Conservation (phyloP, 73 alveolate genomes). For the Effrenium voratum region DNA sequence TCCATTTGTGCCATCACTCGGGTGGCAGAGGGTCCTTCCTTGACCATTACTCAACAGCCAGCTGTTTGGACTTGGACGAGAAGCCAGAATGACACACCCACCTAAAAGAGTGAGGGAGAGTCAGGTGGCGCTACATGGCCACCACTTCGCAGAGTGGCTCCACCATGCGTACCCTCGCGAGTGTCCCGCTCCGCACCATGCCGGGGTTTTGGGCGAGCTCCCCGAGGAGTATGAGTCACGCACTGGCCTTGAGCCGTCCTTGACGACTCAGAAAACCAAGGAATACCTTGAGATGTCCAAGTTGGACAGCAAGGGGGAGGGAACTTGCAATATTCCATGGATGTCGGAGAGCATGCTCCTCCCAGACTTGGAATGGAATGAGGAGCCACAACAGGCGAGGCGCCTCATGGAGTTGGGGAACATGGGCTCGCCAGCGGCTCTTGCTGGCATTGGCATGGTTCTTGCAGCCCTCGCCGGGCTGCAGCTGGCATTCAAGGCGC, state of each 20-base stretch:
- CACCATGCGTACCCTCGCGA: slow-evolving; percentile 81
- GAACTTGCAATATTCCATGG: slow-evolving; percentile 26
- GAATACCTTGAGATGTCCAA: neutral
- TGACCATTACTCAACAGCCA: no score
- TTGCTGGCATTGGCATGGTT: neutral
- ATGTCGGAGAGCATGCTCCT: neutral
- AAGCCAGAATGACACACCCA: no score
- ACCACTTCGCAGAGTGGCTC: slow-evolving; percentile 63
- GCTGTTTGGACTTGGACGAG: no score
- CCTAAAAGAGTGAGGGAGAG: neutral
- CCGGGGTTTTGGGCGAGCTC: neutral
- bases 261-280: no score
- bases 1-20: neutral
- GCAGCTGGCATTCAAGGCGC: no score
- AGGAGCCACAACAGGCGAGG: no score
- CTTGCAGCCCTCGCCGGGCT: neutral
- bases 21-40: neutral
- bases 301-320: neutral
- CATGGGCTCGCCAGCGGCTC: neutral
- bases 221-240: slow-evolving; percentile 14
- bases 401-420: no score
- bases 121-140: slow-evolving; percentile 67
- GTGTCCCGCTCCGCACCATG: slow-evolving; percentile 52
- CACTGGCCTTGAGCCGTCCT: no score
- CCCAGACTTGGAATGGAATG: no score